Evolutionary conservation across 768 basidiomycete species (phyloP).

Genomic region (Clitopilus hobsonii): DNA sequence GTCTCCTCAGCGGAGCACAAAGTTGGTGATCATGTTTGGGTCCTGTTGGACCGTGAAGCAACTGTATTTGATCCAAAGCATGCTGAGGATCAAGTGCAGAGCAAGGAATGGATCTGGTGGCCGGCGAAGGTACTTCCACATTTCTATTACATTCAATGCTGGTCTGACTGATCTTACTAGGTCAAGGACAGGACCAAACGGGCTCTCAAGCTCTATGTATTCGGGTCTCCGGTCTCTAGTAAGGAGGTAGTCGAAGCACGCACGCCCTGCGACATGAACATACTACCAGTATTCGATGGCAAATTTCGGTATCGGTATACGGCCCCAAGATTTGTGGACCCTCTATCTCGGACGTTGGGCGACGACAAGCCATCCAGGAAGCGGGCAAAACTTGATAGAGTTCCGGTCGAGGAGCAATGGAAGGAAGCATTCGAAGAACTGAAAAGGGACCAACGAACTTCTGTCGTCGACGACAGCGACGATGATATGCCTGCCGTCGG

Average conservation of each 20-base stretch:
- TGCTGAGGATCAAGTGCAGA: conserved; percentile 9
- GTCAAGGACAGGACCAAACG: background rate
- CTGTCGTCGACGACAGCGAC: conserved; percentile 27
- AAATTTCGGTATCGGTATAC: conserved; percentile 39
- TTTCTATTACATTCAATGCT: background rate
- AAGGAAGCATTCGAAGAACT: conserved; percentile 40
- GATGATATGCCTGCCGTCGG: conserved; percentile 45
- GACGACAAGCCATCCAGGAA: conserved; percentile 36
- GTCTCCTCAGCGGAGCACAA: background rate
- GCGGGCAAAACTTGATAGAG: conserved; percentile 32
- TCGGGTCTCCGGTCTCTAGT: conserved; percentile 17
- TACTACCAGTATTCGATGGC: conserved; percentile 28
- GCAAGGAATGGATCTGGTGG: conserved; percentile 55
- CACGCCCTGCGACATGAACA: conserved; percentile 31
- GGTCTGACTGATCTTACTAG: background rate
- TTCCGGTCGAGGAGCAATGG: conserved; percentile 39
- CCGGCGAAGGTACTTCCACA: conserved; percentile 52
- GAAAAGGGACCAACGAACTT: conserved; percentile 29
- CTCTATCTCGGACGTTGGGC: background rate
- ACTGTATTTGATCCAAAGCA: conserved; percentile 26
- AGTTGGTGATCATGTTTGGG: conserved; percentile 45
- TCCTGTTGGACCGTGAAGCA: conserved; percentile 40
- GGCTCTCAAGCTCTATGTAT: conserved; percentile 19
- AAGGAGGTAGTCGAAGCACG: conserved; percentile 25
- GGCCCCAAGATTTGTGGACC: conserved; percentile 26